phyloP scores from a whole-genome alignment of 23 red algal species.

The Cyanidioschyzon merolae region DNA sequence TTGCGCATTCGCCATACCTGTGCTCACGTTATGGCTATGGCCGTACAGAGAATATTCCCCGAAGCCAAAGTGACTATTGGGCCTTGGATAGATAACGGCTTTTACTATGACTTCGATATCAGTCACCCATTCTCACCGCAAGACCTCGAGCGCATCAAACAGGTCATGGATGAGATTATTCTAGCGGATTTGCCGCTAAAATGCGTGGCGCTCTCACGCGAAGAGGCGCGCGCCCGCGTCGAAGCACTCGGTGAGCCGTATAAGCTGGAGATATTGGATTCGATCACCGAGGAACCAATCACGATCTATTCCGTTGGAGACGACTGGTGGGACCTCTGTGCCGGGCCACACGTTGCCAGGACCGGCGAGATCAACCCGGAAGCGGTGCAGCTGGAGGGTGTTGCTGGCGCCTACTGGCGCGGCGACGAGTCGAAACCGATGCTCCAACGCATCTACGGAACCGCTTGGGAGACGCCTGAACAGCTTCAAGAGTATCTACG shows the following conservation, averaged over 20 bases:
- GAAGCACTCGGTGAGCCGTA: conserved; percentile 60
- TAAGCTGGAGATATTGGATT: conserved; percentile 81
- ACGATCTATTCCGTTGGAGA: conserved; percentile 90
- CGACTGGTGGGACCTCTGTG: conserved; percentile 98
- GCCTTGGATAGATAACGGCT: conserved; percentile 99
- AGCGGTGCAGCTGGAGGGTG: conserved; percentile 59
- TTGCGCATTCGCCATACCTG: conserved; percentile 74
- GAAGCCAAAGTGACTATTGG: conserved; percentile 91
- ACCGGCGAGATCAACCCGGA: conserved; percentile 65
- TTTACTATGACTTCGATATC: conserved; percentile 98
- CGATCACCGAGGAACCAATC: conserved; percentile 60
- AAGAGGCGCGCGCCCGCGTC: conserved; percentile 57
- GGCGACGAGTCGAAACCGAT: conserved; percentile 94
- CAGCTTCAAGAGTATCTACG: conserved; percentile 77
- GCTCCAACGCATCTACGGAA: conserved; percentile 95
- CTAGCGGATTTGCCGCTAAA: conserved; percentile 57
- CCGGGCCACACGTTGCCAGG: conserved; percentile 89
- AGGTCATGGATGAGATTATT: conserved; percentile 97
- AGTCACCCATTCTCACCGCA: conserved; percentile 44
- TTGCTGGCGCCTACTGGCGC: conserved; percentile 97
- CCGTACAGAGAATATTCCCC: conserved; percentile 94
- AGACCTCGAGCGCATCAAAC: conserved; percentile 85
- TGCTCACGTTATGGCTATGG: conserved; percentile 98
- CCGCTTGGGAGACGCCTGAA: conserved; percentile 66
- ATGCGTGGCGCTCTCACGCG: conserved; percentile 50